Evolutionary conservation across 1,284 basidiomycete species (phyloP).

Genomic region (Boletus sp.): DNA sequence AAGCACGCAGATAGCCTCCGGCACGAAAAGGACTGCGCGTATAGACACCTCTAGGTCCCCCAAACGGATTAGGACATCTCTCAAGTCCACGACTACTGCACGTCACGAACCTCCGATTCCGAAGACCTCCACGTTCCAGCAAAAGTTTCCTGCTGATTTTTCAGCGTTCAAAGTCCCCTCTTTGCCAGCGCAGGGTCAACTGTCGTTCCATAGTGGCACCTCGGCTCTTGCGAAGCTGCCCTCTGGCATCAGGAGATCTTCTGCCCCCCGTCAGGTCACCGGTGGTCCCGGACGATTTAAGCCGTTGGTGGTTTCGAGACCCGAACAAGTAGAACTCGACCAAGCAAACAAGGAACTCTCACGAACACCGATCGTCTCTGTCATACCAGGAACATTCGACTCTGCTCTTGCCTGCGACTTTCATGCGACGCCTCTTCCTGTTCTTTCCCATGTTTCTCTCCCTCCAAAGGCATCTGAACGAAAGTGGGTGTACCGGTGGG

Average conservation of each 20-base stretch:
- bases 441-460: conserved; percentile 43
- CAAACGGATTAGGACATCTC: conserved; percentile 19
- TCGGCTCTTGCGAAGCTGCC: neutral
- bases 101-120: neutral
- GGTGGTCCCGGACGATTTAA: conserved; percentile 17
- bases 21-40: conserved; percentile 23
- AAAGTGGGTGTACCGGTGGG: conserved; percentile 49
- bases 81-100: neutral
- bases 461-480: conserved; percentile 57
- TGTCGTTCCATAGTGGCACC: neutral
- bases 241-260: neutral
- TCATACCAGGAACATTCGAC: neutral
- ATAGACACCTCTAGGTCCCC: conserved; percentile 17
- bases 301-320: conserved; percentile 8
- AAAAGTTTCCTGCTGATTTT: neutral
- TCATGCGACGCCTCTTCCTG: conserved; percentile 9
- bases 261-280: neutral
- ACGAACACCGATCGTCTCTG: conserved; percentile 19
- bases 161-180: conserved; percentile 10
- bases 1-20: neutral
- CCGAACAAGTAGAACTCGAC: neutral
- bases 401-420: neutral
- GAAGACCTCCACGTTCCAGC: neutral
- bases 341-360: neutral
- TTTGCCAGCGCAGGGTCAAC: conserved; percentile 1